Conservation (phyloP, 805 yeast species). For the Candida ulmi region DNA sequence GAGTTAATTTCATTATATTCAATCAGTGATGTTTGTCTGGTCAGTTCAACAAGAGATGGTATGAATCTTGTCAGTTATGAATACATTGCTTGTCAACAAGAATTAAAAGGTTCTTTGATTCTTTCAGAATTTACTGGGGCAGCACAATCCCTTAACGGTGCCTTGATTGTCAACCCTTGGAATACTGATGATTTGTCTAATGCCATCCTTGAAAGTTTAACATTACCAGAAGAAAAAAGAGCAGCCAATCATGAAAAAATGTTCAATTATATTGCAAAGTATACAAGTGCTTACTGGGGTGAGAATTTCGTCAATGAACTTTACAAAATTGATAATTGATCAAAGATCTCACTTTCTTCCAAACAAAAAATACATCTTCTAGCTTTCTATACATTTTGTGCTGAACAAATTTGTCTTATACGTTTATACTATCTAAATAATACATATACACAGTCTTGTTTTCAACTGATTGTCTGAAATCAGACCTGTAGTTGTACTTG, state of each 20-base stretch:
- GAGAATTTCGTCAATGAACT: slow-evolving; percentile 90
- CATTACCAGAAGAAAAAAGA: slow-evolving; percentile 78
- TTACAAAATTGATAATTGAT: slow-evolving; percentile 30
- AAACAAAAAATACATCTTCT: too few species aligned
- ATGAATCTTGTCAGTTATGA: slow-evolving; percentile 97
- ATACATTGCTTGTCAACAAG: slow-evolving; percentile 91
- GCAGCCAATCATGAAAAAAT: slow-evolving; percentile 74
- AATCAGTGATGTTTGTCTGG: slow-evolving; percentile 84
- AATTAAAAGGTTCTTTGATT: slow-evolving; percentile 79
- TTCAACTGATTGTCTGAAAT: too few species aligned
- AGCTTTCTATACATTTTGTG: too few species aligned
- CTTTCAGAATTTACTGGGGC: slow-evolving; percentile 97
- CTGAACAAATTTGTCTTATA: too few species aligned
- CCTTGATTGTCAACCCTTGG: slow-evolving; percentile 95
- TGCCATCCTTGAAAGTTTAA: slow-evolving; percentile 80
- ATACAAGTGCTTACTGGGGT: slow-evolving; percentile 97
- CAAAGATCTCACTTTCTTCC: too few species aligned
- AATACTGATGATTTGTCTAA: slow-evolving; percentile 89
- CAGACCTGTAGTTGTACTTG: too few species aligned
- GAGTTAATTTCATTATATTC: slow-evolving; percentile 87
- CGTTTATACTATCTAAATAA: too few species aligned
- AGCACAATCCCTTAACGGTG: slow-evolving; percentile 96
- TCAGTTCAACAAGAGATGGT: slow-evolving; percentile 94
- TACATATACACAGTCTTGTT: too few species aligned
- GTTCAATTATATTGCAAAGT: slow-evolving; percentile 83